Conservation (phyloP, 345 rosid species). For the Lepidium aucheri region DNA sequence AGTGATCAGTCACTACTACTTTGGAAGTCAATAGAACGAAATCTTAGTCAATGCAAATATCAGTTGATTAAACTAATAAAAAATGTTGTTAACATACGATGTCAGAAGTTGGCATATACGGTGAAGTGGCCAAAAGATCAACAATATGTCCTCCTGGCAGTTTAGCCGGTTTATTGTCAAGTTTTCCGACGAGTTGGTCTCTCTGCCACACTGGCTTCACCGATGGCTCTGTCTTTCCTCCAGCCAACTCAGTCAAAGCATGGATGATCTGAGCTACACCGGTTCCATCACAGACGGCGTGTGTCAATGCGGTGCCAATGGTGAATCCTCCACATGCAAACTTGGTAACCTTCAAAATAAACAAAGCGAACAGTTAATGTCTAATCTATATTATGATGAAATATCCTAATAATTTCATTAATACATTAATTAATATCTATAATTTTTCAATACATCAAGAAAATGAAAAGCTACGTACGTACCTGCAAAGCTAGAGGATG, state of each 20-base stretch:
- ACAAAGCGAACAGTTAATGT: too few relatives aligned
- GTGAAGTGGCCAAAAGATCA: conserved; percentile 14
- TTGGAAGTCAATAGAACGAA: too few relatives aligned
- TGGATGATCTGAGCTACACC: conserved; percentile 35
- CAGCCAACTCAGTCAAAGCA: conserved; percentile 34
- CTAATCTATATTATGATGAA: too few relatives aligned
- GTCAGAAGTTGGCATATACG: conserved; percentile 6
- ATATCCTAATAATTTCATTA: too few relatives aligned
- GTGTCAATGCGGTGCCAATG: conserved; percentile 36
- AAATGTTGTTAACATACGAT: background rate
- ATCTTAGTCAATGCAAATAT: too few relatives aligned
- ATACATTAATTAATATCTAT: too few relatives aligned
- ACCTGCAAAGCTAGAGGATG: conserved; percentile 38
- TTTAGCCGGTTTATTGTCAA: background rate
- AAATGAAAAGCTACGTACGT: background rate
- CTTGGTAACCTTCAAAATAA: conserved; percentile 32
- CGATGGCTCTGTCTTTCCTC: conserved; percentile 29
- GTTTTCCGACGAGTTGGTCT: conserved; percentile 18
- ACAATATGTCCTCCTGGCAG: background rate
- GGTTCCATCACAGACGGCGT: conserved; percentile 40
- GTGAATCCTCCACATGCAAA: conserved; percentile 43
- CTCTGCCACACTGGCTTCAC: conserved; percentile 42
- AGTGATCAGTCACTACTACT: too few relatives aligned
- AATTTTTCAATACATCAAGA: background rate
- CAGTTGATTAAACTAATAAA: too few relatives aligned